Conservation (phyloP, 176 grass and related monocot species). For the Carex myosuroides region DNA sequence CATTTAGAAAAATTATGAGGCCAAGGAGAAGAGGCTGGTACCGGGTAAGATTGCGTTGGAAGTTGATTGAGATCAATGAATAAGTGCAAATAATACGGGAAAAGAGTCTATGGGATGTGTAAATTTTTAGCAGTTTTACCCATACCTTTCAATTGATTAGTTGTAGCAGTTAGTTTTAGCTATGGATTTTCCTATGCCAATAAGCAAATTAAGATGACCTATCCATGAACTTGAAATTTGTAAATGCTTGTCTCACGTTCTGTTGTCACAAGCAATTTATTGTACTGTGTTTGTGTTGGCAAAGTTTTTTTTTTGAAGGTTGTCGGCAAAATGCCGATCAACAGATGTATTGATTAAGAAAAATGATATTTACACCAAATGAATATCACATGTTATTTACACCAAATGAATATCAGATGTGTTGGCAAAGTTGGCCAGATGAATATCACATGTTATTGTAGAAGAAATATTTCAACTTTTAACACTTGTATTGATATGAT, state of each 20-base stretch:
- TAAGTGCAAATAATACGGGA: background rate
- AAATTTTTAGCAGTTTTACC: slow-evolving; percentile 28
- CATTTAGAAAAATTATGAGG: slow-evolving; percentile 18
- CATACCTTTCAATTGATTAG: background rate
- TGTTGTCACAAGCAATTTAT: background rate
- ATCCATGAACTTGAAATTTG: background rate
- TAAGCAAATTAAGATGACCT: slow-evolving; percentile 34
- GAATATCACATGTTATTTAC: too few species aligned
- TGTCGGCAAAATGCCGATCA: too few species aligned
- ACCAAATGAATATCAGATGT: too few species aligned
- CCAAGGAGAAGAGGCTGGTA: slow-evolving; percentile 69
- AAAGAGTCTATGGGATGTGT: slow-evolving; percentile 16
- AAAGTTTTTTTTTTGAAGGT: too few species aligned
- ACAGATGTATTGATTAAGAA: too few species aligned
- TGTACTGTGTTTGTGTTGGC: background rate
- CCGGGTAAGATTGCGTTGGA: slow-evolving; percentile 87
- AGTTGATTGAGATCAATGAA: slow-evolving; percentile 39
- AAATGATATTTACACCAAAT: too few species aligned
- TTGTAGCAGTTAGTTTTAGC: slow-evolving; percentile 1
- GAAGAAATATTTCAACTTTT: background rate
- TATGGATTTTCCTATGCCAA: slow-evolving; percentile 15
- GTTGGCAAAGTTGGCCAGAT: background rate
- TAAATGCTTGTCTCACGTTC: background rate
- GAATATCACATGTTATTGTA: background rate
- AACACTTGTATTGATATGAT: background rate